Evolutionary conservation across 306 rosid genomes (phyloP).

Genomic region (Sindora glabra): DNA sequence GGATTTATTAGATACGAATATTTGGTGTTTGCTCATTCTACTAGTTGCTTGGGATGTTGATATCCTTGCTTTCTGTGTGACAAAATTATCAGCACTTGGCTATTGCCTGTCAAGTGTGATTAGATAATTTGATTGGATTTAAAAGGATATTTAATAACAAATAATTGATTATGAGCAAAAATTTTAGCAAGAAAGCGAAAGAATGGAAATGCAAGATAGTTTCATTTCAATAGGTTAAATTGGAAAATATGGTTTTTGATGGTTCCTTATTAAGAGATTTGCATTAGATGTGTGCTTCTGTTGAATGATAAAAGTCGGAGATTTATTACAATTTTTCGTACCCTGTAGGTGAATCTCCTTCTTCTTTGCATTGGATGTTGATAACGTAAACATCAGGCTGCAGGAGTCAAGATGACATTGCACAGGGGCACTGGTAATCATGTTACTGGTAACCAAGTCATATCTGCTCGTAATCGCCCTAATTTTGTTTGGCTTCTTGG

Average conservation of each 20-base stretch:
- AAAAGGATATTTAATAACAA: too few species aligned
- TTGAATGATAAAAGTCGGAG: not conserved
- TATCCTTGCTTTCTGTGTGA: too few species aligned
- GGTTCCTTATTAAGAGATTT: not conserved
- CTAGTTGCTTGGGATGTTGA: too few species aligned
- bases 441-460: constrained; percentile 43
- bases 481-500: constrained; percentile 55
- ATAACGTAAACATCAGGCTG: constrained; percentile 50
- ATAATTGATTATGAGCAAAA: too few species aligned
- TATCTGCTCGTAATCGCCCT: constrained; percentile 38
- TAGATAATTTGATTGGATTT: too few species aligned
- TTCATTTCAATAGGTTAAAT: not conserved
- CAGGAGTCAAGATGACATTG: constrained; percentile 39
- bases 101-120: too few species aligned
- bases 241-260: not conserved
- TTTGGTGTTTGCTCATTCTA: too few species aligned
- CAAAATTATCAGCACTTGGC: too few species aligned
- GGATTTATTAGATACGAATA: too few species aligned
- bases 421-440: constrained; percentile 30
- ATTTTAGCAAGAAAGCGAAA: too few species aligned
- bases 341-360: constrained; percentile 64
- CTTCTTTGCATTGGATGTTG: constrained; percentile 73
- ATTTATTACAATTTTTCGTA: constrained; percentile 1
- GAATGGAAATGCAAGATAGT: too few species aligned
- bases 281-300: not conserved